Evolutionary conservation across 2,329 filamentous ascomycete species (phyloP), one percentile per base, ranked within the genome.

Genomic region (Emericellopsis atlantica): DNA sequence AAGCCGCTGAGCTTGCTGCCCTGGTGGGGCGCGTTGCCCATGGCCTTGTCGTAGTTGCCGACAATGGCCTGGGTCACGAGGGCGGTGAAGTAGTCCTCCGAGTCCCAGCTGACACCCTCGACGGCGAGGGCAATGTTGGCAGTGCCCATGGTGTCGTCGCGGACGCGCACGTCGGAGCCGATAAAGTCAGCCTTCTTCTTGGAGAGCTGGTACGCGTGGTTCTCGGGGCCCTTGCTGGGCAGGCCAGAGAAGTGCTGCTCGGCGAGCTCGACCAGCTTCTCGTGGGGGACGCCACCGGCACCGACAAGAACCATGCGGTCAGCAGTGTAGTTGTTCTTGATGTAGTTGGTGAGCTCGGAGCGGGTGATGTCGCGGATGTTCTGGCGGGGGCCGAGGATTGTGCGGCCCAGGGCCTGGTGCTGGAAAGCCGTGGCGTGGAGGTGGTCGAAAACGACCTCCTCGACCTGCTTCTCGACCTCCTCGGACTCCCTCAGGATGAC

Each of bases 361-460:
- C 88, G 83, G 66, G 84, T 82, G 69, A 98, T 98, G 66, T 83
- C 88, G 64, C 88, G 79, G 65, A 98, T 98, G 77, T 98, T 98
- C 75, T 98, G 81, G 69, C 88, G 89, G 53, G 92, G 92, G 52
- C 92, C 92, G 49, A 98, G 79, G 64, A 98, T 98, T 54, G 92
- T 98, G 62, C 92, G 89, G 65, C 92, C 92, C 45, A 98, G 80
- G 47, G 92, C 84, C 73, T 98, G 92, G 62, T 81, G 76, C 73
- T 95, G 89, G 80, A 86, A 98, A 56, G 92, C 93, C 54, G 92
- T 98, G 58, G 92, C 90, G 69, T 98, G 92, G 45, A 98, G 76
- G 69, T 98, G 92, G 70, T 98, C 92, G 59, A 98, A 98, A 45
- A 98, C 93, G 52, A 98, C 92, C 71, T 98, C 92, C 73, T 98